A percentile compares a stretch with the other conserved stretches of the same genome.
Conservation (phyloP, 1,139 yeast genomes). For the Kodamaea arcana region DNA sequence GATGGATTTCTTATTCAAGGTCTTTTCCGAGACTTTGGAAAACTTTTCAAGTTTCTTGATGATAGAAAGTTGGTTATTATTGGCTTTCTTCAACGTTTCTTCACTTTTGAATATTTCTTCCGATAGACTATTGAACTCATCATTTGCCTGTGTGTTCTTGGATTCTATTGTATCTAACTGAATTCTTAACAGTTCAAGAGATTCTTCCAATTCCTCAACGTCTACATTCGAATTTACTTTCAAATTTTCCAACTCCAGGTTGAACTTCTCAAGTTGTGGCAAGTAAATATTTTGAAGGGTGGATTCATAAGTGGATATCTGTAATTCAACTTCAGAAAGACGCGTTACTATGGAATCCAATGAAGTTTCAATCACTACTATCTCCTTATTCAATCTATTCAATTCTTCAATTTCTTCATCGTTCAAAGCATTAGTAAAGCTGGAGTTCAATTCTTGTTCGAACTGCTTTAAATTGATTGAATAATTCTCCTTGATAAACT, state of each 20-base stretch:
- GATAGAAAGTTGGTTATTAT: slow-evolving; percentile 52
- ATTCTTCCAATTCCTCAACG: slow-evolving; percentile 30
- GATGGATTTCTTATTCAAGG: slow-evolving; percentile 60
- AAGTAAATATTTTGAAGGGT: slow-evolving; percentile 52
- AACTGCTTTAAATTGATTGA: slow-evolving; percentile 34
- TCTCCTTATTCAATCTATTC: slow-evolving; percentile 28
- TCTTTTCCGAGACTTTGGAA: slow-evolving; percentile 64
- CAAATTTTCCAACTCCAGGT: slow-evolving; percentile 25
- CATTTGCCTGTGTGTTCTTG: slow-evolving; percentile 14
- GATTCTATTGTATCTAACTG: slow-evolving; percentile 23
- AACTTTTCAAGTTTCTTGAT: slow-evolving; percentile 57
- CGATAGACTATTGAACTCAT: slow-evolving; percentile 23
- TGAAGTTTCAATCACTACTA: slow-evolving; percentile 38
- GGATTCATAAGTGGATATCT: slow-evolving; percentile 48
- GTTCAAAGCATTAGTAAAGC: slow-evolving; percentile 53
- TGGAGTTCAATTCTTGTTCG: slow-evolving; percentile 48
- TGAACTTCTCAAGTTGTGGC: slow-evolving; percentile 32
- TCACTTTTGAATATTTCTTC: slow-evolving; percentile 37
- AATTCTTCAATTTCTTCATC: slow-evolving; percentile 36
- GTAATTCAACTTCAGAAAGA: slow-evolving; percentile 48
- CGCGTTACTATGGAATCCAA: slow-evolving; percentile 41
- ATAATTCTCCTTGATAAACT: slow-evolving; percentile 24
- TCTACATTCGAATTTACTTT: slow-evolving; percentile 38
- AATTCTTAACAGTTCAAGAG: slow-evolving; percentile 18
- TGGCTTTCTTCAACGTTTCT: slow-evolving; percentile 43